These are phyloP conservation scores for Curvularia sp. DNA, from an alignment of 2,329 filamentous ascomycete genomes.

Conservation along the genomic window DNA sequence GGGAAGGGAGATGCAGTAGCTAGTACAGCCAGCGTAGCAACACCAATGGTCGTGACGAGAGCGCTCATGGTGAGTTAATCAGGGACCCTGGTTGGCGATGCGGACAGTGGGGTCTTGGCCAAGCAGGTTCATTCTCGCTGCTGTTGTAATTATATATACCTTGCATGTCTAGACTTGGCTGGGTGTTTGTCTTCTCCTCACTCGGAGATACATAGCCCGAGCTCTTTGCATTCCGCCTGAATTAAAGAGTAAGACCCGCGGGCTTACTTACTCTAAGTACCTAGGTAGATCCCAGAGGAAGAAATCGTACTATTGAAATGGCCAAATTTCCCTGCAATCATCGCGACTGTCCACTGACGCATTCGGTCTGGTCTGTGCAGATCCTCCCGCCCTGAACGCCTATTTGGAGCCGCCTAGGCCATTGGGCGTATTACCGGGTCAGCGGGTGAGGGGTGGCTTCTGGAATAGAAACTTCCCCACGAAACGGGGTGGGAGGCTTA, in stretches of 20 bases:
- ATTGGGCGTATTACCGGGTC: background rate
- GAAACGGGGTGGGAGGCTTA: background rate
- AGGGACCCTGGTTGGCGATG: background rate
- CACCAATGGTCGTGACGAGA: background rate
- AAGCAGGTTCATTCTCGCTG: background rate
- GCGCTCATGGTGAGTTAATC: background rate
- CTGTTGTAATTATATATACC: slow-evolving; percentile 8
- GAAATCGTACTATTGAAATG: slow-evolving; percentile 13
- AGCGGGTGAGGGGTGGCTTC: background rate
- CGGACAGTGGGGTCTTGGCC: background rate
- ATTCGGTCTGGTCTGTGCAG: slow-evolving; percentile 5
- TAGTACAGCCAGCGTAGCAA: slow-evolving; percentile 24
- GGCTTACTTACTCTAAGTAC: slow-evolving; percentile 11
- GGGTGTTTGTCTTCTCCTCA: background rate
- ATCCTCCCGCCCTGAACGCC: background rate
- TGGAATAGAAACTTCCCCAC: background rate
- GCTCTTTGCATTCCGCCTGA: slow-evolving; percentile 15
- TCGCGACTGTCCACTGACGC: slow-evolving; percentile 11
- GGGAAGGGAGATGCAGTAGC: slow-evolving; percentile 27
- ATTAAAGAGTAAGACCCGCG: slow-evolving; percentile 12
- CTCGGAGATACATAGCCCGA: slow-evolving; percentile 30
- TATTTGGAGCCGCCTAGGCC: background rate
- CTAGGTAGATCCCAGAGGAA: background rate
- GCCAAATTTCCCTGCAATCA: slow-evolving; percentile 36
- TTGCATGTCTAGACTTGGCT: background rate